phyloP scores from a whole-genome alignment of 2,329 filamentous ascomycete species.

The Clonostachys chloroleuca region DNA sequence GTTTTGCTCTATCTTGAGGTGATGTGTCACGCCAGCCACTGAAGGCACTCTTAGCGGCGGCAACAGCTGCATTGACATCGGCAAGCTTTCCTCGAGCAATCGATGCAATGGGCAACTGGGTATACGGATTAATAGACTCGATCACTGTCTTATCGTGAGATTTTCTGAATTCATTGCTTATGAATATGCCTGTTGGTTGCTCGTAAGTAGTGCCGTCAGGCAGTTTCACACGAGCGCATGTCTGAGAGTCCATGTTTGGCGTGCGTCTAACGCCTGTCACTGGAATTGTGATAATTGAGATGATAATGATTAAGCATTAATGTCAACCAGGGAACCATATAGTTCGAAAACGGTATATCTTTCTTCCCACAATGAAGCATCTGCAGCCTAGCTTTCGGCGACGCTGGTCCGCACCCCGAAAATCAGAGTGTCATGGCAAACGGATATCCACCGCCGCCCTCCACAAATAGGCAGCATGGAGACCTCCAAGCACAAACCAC shows the following conservation, averaged over 20 bases:
- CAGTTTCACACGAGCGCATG: not conserved
- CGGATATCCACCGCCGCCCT: no score
- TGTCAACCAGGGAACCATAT: not conserved
- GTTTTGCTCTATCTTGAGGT: constrained; percentile 59
- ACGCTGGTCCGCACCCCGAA: no score
- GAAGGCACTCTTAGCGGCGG: constrained; percentile 58
- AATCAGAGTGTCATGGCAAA: no score
- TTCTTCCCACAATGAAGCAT: no score
- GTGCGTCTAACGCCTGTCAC: not conserved
- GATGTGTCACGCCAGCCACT: constrained; percentile 29
- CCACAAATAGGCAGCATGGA: no score
- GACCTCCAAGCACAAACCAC: no score
- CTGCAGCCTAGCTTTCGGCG: no score
- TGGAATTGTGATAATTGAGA: not conserved
- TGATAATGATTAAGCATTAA: not conserved
- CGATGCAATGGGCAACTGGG: constrained; percentile 6
- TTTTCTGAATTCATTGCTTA: constrained; percentile 1
- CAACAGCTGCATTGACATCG: constrained; percentile 18
- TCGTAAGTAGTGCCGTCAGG: not conserved
- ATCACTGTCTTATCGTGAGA: not conserved
- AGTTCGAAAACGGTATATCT: no score
- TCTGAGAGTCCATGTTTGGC: no score
- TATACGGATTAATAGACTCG: constrained; percentile 2
- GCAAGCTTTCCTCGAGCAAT: constrained; percentile 13
- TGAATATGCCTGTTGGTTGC: constrained; percentile 3